phyloP scores from a whole-genome alignment of 1,139 yeast genomes.

The Yamadazyma triangularis region DNA sequence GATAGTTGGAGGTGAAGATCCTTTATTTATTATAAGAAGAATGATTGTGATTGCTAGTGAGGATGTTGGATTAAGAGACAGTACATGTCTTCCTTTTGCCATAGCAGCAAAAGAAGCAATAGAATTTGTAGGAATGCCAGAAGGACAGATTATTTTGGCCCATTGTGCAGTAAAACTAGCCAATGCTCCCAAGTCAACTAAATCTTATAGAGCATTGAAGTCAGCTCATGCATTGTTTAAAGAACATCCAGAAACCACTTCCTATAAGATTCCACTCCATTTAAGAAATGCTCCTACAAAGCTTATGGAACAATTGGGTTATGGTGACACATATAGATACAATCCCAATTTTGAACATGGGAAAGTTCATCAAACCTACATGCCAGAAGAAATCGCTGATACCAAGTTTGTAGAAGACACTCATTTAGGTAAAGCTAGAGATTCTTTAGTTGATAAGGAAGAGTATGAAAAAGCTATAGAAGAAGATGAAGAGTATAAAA shows the following conservation, averaged over 20 bases:
- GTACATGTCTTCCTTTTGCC: constrained; percentile 80
- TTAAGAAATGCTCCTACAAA: constrained; percentile 90
- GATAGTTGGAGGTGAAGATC: constrained; percentile 93
- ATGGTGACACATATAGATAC: constrained; percentile 79
- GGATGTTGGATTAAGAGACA: constrained; percentile 81
- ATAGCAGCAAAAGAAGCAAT: constrained; percentile 82
- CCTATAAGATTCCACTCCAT: constrained; percentile 71
- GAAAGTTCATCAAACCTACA: constrained; percentile 61
- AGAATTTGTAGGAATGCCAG: constrained; percentile 95
- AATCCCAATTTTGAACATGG: constrained; percentile 80
- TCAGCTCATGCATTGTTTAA: constrained; percentile 55
- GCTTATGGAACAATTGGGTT: constrained; percentile 84
- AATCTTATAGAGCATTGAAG: constrained; percentile 75
- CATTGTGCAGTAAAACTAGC: constrained; percentile 92
- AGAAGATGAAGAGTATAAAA: constrained; percentile 23
- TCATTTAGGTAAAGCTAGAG: constrained; percentile 30
- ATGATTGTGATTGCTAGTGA: constrained; percentile 93
- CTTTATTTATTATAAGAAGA: constrained; percentile 83
- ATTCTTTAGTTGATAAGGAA: constrained; percentile 19
- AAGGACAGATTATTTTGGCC: constrained; percentile 83
- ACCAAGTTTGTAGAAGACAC: constrained; percentile 33
- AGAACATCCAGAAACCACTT: constrained; percentile 59
- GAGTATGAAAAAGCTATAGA: constrained; percentile 18
- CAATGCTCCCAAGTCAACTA: constrained; percentile 78
- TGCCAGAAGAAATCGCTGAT: constrained; percentile 49